Evolutionary conservation across 2,329 filamentous ascomycete species (phyloP), one percentile per base, ranked within the genome.

Genomic region (Aspergillus eucalypticola): DNA sequence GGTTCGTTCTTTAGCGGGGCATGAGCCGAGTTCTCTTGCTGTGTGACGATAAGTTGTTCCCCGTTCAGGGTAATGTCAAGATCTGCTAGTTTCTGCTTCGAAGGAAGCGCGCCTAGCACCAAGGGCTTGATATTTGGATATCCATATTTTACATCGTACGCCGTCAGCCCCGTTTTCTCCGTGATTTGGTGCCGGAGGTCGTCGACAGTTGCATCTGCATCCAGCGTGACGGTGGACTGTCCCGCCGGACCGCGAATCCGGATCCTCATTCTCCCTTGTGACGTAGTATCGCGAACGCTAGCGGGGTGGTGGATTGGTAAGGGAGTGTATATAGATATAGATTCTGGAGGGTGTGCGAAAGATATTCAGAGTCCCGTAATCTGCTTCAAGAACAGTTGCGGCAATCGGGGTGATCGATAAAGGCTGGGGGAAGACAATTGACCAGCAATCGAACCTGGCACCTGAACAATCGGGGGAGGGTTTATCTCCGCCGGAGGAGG

Each of bases 71-170:
- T 86, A 56, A 89, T 74, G 8, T 83, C 85, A 1, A 87, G 80
- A 56, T 87, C 82, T 29, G 73, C 80, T 68, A 85, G 83, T 64
- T 69, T 78, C 63, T 78, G 83, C 32, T 73, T 75, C 70, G 65
- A 76, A 19, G 85, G 81, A 29, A 83, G 82, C 42, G 78, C 72
- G 39, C 84, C 82, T 8, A 89, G 79, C 38, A 86, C 82, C 15
- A 98, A 82, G 0, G 86, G 81, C 70, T 88, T 87, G 39, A 76
- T 68, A 23, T 91, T 88, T 0, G 94, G 94, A 69, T 90, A 96
- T 38, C 92, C 92, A 76, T 89, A 91, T 80, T 95, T 96, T 63
- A 96, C 80, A 46, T 90, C 85, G 70, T 94, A 92, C 13, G 82
- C 80, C 6, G 81, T 69, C 15, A 94, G 81, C 4, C 84, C 84